These are phyloP conservation scores for Vaccinium myrtillus DNA, from an alignment of 148 eudicot species.

Conservation along the genomic window DNA sequence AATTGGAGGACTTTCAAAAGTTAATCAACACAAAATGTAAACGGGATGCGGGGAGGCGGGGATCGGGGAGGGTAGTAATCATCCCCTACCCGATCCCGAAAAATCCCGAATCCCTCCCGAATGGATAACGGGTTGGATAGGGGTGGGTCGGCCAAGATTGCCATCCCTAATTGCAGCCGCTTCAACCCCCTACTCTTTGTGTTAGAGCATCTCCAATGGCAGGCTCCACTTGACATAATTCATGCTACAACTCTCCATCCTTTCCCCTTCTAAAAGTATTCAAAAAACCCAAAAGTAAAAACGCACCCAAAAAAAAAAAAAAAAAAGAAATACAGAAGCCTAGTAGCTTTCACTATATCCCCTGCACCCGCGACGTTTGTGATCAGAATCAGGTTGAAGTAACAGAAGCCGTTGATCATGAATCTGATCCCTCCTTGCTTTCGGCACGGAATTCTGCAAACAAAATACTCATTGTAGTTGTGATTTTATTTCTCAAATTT, in stretches of 20 bases:
- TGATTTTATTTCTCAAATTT: neutral
- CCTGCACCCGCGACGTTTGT: neutral
- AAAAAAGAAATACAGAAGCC: neutral
- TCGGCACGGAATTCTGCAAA: neutral
- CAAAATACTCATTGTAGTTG: neutral
- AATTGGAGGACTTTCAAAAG: no score
- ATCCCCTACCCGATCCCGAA: no score
- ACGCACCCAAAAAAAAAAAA: neutral
- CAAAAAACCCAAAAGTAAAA: neutral
- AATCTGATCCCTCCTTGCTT: constrained; percentile 14
- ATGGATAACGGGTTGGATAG: no score
- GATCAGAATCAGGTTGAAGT: constrained; percentile 8
- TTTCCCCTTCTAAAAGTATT: no score
- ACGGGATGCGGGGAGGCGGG: no score
- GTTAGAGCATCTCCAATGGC: no score
- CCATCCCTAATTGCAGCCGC: neutral
- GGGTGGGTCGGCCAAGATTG: no score
- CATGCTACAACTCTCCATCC: no score
- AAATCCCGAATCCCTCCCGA: no score
- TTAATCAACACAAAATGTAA: no score
- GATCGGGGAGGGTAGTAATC: no score
- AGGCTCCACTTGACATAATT: no score
- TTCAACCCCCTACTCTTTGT: neutral
- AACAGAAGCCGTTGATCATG: constrained; percentile 6
- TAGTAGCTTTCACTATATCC: neutral